Evolutionary conservation across 371 early-diverging fungal genomes (phyloP).

Genomic region (Coemansia sp.): DNA sequence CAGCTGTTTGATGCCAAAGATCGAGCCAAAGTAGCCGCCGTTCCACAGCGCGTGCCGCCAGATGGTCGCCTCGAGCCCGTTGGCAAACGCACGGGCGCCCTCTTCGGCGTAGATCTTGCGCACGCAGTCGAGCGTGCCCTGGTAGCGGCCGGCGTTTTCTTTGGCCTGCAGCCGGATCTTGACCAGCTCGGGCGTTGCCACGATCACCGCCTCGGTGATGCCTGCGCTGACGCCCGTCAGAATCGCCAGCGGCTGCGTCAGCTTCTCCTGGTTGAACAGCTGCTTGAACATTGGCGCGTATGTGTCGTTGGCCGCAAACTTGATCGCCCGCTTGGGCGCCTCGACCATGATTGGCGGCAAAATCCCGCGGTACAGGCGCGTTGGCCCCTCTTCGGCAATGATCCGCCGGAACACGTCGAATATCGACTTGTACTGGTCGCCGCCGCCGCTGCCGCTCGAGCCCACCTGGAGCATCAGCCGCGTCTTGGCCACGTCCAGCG

Average conservation of each 20-base stretch:
- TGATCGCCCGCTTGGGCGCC: conserved; percentile 97
- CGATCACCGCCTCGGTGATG: conserved; percentile 87
- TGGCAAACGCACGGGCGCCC: conserved; percentile 82
- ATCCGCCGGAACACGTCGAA: conserved; percentile 79
- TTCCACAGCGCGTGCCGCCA: conserved; percentile 96
- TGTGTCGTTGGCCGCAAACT: conserved; percentile 94
- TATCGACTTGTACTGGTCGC: conserved; percentile 71
- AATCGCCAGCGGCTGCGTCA: conserved; percentile 76
- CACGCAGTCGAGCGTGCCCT: conserved; percentile 71
- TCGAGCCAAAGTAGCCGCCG: conserved; percentile 90
- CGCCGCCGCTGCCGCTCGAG: conserved; percentile 50
- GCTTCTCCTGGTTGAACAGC: conserved; percentile 67
- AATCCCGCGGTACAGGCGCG: conserved; percentile 90
- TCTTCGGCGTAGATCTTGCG: conserved; percentile 72
- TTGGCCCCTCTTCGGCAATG: conserved; percentile 88
- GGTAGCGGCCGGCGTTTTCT: conserved; percentile 77
- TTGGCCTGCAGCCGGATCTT: conserved; percentile 93
- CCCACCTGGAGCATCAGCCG: conserved; percentile 92
- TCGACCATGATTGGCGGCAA: conserved; percentile 96
- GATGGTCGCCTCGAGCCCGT: conserved; percentile 92
- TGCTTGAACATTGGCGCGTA: conserved; percentile 71
- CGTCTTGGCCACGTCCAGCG: conserved; percentile 98
- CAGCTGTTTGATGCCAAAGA: conserved; percentile 67
- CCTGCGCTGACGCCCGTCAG: conserved; percentile 94
- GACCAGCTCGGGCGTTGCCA: conserved; percentile 92